Conservation (phyloP, 176 grass and related monocot genomes). For the Eleusine coracana region DNA sequence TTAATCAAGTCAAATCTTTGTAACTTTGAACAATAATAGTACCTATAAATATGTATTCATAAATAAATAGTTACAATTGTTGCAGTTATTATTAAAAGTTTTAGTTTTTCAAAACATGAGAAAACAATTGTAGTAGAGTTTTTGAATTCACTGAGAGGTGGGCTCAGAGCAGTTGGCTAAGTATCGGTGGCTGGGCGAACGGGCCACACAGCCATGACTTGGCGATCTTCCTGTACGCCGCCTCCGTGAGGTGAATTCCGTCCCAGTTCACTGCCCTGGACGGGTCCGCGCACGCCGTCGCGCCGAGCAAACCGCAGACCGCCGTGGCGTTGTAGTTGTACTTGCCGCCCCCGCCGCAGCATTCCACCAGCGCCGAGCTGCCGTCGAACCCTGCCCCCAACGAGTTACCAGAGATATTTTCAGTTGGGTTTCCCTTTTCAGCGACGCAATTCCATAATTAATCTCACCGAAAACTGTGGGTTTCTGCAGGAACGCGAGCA, state of each 20-base stretch:
- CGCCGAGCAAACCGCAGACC: conserved; percentile 36
- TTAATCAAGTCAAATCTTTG: no score
- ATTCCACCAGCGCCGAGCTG: conserved; percentile 29
- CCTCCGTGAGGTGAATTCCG: conserved; percentile 56
- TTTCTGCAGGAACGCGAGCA: conserved; percentile 6
- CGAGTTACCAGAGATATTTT: no score
- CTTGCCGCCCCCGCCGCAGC: conserved; percentile 38
- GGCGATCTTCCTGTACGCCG: conserved; percentile 39
- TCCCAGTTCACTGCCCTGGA: conserved; percentile 51
- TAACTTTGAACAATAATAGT: no score
- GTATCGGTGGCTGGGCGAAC: not conserved
- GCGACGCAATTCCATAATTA: no score
- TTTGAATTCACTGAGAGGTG: no score
- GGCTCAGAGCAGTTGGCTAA: no score
- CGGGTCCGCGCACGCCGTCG: conserved; percentile 31
- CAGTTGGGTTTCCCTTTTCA: no score
- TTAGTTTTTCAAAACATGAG: no score
- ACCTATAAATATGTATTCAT: no score
- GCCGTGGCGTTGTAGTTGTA: conserved; percentile 52
- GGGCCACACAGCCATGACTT: not conserved
- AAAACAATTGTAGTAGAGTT: no score
- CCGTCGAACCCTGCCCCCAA: conserved; percentile 3
- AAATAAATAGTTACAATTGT: no score
- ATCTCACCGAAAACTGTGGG: conserved; percentile 6
- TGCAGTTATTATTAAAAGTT: no score